Percentiles rank a stretch among this genome's conserved stretches.
Evolutionary conservation across 2,329 filamentous ascomycete genomes (phyloP).

Genomic region (Ploettnerulaceae sp.): DNA sequence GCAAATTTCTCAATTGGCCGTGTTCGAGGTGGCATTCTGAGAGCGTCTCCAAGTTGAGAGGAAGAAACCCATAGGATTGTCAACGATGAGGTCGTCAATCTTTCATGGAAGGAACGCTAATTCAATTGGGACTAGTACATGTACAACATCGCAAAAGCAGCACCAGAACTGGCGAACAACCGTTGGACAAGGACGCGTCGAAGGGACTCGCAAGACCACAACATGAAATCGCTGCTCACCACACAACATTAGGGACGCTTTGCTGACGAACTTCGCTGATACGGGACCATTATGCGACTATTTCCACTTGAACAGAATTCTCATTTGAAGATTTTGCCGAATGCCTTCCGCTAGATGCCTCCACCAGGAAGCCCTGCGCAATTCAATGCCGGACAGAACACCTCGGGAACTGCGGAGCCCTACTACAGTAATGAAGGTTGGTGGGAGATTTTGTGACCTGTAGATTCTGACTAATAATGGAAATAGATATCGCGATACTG

Average conservation of each 20-base stretch:
- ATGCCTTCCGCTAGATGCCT: constrained; percentile 33
- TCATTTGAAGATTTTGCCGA: constrained; percentile 18
- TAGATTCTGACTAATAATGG: constrained; percentile 14
- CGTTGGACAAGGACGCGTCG: background rate
- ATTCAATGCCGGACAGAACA: constrained; percentile 25
- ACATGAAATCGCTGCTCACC: constrained; percentile 11
- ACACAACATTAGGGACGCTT: constrained; percentile 4
- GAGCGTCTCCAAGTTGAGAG: background rate
- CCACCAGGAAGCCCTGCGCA: constrained; percentile 24
- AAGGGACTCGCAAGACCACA: background rate
- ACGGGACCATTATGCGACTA: constrained; percentile 22
- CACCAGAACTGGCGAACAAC: background rate
- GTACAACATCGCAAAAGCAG: constrained; percentile 1
- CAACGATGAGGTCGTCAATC: background rate
- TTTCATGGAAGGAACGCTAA: too few relatives aligned
- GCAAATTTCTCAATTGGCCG: constrained; percentile 67
- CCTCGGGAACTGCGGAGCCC: constrained; percentile 31
- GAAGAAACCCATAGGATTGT: background rate
- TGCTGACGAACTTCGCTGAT: constrained; percentile 13
- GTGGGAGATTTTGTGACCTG: too few relatives aligned
- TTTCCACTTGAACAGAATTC: constrained; percentile 2
- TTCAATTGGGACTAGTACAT: too few relatives aligned
- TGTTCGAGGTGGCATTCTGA: constrained; percentile 37
- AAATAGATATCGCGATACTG: constrained; percentile 69
- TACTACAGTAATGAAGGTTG: constrained; percentile 60